Evolutionary conservation across 2,329 filamentous ascomycete species (phyloP).

Genomic region (Aspergillus nomiae): DNA sequence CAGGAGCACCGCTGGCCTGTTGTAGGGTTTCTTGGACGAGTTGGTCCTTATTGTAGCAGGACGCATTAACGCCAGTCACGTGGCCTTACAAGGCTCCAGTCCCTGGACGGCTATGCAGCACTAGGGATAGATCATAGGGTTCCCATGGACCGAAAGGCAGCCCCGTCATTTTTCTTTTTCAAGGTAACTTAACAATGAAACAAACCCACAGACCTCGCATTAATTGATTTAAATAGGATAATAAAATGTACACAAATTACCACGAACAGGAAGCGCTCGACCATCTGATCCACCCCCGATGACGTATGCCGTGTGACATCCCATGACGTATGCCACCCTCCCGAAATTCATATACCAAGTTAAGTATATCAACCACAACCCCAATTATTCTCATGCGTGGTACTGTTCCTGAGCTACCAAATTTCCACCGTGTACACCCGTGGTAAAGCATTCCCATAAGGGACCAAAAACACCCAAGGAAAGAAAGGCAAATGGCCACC

Average conservation of each 20-base stretch:
- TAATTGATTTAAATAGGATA: not conserved
- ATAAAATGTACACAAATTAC: not conserved
- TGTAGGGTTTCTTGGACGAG: too few species aligned
- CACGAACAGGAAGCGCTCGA: not conserved
- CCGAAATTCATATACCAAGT: too few species aligned
- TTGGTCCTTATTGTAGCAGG: too few species aligned
- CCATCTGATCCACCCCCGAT: not conserved
- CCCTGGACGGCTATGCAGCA: too few species aligned
- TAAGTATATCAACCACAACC: not conserved
- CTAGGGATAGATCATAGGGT: too few species aligned
- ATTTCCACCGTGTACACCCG: not conserved
- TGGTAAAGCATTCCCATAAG: not conserved
- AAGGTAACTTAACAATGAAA: not conserved
- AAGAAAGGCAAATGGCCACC: constrained; percentile 50
- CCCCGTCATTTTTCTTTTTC: not conserved
- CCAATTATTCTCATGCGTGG: not conserved
- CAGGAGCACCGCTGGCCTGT: too few species aligned
- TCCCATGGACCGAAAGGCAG: too few species aligned
- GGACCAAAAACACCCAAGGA: not conserved
- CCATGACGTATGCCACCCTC: not conserved
- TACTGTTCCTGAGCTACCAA: not conserved
- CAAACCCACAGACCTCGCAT: not conserved
- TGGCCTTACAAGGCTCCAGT: too few species aligned
- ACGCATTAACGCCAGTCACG: too few species aligned
- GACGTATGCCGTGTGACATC: not conserved